Evolutionary conservation across 1,284 basidiomycete genomes (phyloP).

Genomic region (Caloboletus inedulis): DNA sequence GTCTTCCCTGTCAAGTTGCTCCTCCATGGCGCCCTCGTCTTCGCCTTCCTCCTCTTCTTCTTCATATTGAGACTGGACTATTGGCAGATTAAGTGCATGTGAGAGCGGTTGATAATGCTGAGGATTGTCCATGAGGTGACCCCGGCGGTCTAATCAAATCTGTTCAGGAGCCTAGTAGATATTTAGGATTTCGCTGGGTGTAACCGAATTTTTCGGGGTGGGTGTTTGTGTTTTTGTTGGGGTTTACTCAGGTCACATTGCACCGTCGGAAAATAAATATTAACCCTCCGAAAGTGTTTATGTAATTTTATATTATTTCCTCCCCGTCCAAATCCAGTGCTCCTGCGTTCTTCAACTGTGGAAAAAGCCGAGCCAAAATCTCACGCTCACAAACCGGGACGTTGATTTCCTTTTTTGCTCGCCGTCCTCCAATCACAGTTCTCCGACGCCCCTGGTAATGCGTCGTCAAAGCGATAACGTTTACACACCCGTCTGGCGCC

Average conservation of each 20-base stretch:
- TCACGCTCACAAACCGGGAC: too few relatives aligned
- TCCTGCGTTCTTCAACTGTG: background rate
- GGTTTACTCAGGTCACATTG: constrained; percentile 30
- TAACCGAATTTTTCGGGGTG: constrained; percentile 33
- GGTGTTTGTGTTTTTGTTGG: constrained; percentile 31
- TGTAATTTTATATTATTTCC: constrained; percentile 13
- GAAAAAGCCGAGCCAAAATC: too few relatives aligned
- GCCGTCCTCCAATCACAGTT: too few relatives aligned
- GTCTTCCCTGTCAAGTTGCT: constrained; percentile 50
- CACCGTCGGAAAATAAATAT: constrained; percentile 30
- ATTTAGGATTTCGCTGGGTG: constrained; percentile 31
- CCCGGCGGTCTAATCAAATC: constrained; percentile 19
- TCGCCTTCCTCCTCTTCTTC: constrained; percentile 49
- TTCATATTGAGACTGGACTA: constrained; percentile 37
- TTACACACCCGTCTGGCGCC: too few relatives aligned
- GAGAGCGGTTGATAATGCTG: constrained; percentile 78
- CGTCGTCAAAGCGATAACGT: too few relatives aligned
- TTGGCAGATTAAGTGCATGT: constrained; percentile 65
- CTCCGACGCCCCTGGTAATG: too few relatives aligned
- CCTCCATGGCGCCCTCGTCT: constrained; percentile 67
- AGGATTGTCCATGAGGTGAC: constrained; percentile 59
- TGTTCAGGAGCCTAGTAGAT: constrained; percentile 23
- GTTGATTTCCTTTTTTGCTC: too few relatives aligned
- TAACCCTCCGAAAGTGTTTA: constrained; percentile 22
- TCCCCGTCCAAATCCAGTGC: background rate